Evolutionary conservation across 192 early-diverging fungal species (phyloP).

Genomic region (Gonapodya prolifera): DNA sequence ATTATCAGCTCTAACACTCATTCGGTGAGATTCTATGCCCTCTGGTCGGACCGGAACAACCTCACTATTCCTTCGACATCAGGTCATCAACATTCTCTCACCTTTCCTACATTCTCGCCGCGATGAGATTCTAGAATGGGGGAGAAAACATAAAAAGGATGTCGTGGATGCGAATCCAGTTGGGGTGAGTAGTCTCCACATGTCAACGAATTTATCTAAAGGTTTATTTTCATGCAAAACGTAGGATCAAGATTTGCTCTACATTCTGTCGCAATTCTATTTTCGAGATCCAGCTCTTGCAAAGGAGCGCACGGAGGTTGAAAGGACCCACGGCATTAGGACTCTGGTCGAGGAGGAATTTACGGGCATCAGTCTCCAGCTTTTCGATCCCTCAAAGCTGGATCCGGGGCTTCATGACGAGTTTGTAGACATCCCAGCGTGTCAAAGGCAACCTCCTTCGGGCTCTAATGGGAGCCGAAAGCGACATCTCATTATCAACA

Average conservation of each 20-base stretch:
- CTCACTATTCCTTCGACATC: too few species aligned
- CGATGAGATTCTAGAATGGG: slow-evolving; percentile 4
- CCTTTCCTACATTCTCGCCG: not conserved
- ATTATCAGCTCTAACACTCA: slow-evolving; percentile 9
- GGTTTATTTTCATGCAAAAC: slow-evolving; percentile 4
- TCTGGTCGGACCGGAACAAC: too few species aligned
- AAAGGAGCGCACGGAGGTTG: not conserved
- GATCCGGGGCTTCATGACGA: not conserved
- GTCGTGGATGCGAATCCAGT: slow-evolving; percentile 7
- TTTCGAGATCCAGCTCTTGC: slow-evolving; percentile 3
- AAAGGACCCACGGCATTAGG: not conserved
- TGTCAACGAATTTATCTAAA: not conserved
- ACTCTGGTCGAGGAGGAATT: slow-evolving; percentile 8
- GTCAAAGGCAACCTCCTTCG: not conserved
- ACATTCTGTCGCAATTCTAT: slow-evolving; percentile 8
- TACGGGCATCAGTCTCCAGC: slow-evolving; percentile 7
- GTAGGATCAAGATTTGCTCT: slow-evolving; percentile 8
- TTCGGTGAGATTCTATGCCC: too few species aligned
- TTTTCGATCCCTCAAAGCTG: slow-evolving; percentile 7
- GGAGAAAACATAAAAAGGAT: slow-evolving; percentile 1
- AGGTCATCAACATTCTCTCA: slow-evolving; percentile 9
- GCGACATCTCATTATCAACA: slow-evolving; percentile 8
- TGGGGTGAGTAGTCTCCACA: not conserved
- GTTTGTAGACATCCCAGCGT: not conserved
- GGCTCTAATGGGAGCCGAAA: not conserved